Base-by-base conservation (phyloP, 768 basidiomycete species). In the Dioszegia hungarica region DNA sequence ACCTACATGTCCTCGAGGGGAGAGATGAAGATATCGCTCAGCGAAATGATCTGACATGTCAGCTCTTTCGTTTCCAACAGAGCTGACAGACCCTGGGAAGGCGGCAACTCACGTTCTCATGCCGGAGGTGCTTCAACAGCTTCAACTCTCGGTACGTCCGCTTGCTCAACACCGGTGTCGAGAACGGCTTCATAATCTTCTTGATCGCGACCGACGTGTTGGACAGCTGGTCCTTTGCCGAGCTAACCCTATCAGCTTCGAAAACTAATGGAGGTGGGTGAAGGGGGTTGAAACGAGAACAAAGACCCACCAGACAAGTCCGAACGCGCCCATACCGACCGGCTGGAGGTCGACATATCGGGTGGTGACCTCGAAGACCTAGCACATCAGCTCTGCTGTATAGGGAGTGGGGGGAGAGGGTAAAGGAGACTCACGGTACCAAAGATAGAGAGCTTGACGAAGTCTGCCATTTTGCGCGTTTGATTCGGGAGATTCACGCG, bases 181-280 rank as follows among this genome's bases (percentile, higher is more conserved):
- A 78, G 80, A 99, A 99, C 6, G 95, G 95, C 78, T 99, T 99
- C 94, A 98, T 98, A 81, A 98, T 99, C 85, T 98, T 98, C 84
- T 99, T 99, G 81, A 99, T 93, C 71, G 95, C 95, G 56, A 94
- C 93, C 17, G 90, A 88, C 43, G 90, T 84, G 38, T 85, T 88
- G 9, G 91, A 94, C 53, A 98, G 84, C 77, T 97, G 93, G 76
- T 94, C 89, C 77, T 92, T 93, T 31, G 90, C 88, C 17, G 91
- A 93, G 70, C 92, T 94, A 66, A 43, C 17, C 19, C 22, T 38
- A 34, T 48, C n/a, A n/a, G n/a, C n/a, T n/a, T n/a, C n/a, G n/a
- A n/a, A n/a, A 12, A 6, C 11, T 3, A 14, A n/a, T 3, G 40
- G 14, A 6, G 44, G 24, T 15, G 41, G 17, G 36, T 14, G 8